Conservation (phyloP, 495 filamentous ascomycete genomes). For the Staphylotrichum tortipilum region DNA sequence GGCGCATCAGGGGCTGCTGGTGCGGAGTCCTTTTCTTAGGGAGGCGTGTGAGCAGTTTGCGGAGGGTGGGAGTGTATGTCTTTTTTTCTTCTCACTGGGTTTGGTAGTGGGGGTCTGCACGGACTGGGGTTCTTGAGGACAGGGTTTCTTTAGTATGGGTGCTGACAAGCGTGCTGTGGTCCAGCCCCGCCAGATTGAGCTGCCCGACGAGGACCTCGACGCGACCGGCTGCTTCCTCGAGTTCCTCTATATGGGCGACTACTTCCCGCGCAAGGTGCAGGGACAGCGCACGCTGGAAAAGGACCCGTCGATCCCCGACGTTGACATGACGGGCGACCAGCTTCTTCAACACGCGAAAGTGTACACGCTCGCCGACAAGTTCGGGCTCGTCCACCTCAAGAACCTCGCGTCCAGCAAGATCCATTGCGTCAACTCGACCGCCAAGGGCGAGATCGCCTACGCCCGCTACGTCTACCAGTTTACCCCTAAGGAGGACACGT, state of each 20-base stretch:
- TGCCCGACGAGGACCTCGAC: constrained; percentile 63
- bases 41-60: constrained; percentile 50
- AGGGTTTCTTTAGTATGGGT: no score
- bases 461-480: constrained; percentile 82
- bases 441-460: constrained; percentile 80
- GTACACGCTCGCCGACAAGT: constrained; percentile 80
- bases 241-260: constrained; percentile 87
- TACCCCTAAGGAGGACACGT: constrained; percentile 57
- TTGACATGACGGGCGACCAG: constrained; percentile 65
- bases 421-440: constrained; percentile 74
- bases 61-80: constrained; percentile 41
- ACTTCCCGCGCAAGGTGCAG: constrained; percentile 62
- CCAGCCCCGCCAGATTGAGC: constrained; percentile 56
- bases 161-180: not conserved
- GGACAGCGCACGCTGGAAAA: constrained; percentile 47
- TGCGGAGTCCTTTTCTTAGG: constrained; percentile 65
- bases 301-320: constrained; percentile 47
- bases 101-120: not conserved
- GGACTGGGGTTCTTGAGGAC: no score
- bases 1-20: constrained; percentile 72
- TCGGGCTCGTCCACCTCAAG: constrained; percentile 63
- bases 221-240: constrained; percentile 83
- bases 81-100: not conserved
- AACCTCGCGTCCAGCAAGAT: constrained; percentile 78
- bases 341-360: constrained; percentile 79